A percentile compares a stretch with the other conserved stretches of the same genome.
These are phyloP conservation scores for Ophiostoma himal-ulmi DNA, from an alignment of 2,329 filamentous ascomycete genomes.

Conservation along the genomic window DNA sequence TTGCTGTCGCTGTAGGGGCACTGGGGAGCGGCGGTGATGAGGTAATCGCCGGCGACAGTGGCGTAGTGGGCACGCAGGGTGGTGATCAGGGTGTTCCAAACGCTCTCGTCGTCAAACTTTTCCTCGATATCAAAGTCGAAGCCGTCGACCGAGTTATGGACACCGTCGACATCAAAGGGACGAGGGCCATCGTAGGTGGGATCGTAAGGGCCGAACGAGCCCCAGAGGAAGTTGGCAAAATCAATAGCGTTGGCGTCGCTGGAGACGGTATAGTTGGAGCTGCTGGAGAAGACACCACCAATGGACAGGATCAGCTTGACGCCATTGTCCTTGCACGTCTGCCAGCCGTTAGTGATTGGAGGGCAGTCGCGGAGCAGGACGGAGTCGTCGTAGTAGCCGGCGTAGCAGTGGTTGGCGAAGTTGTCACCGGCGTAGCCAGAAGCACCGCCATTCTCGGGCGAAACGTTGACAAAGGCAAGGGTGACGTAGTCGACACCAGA, in stretches of 20 bases:
- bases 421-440: conserved; percentile 36
- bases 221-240: conserved; percentile 38
- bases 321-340: conserved; percentile 48
- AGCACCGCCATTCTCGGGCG: conserved; percentile 35
- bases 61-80: conserved; percentile 23
- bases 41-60: conserved; percentile 32
- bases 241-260: conserved; percentile 29
- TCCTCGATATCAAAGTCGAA: conserved; percentile 48
- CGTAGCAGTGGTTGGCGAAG: conserved; percentile 37
- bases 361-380: conserved; percentile 34
- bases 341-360: conserved; percentile 33
- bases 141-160: conserved; percentile 44
- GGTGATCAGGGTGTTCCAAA: conserved; percentile 23
- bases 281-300: conserved; percentile 43
- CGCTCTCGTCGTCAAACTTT: conserved; percentile 26
- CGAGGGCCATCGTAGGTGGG: conserved; percentile 32
- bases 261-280: conserved; percentile 35
- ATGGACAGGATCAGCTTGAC: conserved; percentile 62
- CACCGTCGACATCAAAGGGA: conserved; percentile 38
- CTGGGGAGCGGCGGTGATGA: conserved; percentile 45
- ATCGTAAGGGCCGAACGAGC: conserved; percentile 36
- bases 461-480: conserved; percentile 37
- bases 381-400: conserved; percentile 32
- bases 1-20: conserved; percentile 37
- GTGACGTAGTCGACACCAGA: conserved; percentile 38